Conservation (phyloP, 2,329 filamentous ascomycete genomes). For the Botryosphaeria agaves region DNA sequence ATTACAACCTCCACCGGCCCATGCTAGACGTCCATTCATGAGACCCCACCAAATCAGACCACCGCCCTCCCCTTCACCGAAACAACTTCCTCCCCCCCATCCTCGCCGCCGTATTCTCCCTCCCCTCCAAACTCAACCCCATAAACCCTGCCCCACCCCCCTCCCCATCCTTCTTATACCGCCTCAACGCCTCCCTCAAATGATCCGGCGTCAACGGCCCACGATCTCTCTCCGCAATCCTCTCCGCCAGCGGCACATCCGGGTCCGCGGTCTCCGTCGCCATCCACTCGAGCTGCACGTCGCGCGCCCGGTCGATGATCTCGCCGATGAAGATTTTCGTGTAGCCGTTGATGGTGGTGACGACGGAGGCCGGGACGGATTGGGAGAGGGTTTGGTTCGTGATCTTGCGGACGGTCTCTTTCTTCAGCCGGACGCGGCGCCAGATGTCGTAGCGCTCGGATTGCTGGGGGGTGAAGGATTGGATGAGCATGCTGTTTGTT, state of each 20-base stretch:
- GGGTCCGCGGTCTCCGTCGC: background rate
- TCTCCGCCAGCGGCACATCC: conserved; percentile 6
- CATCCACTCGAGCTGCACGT: conserved; percentile 52
- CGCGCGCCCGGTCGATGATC: conserved; percentile 53
- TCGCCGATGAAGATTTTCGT: conserved; percentile 65
- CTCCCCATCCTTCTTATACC: conserved; percentile 46
- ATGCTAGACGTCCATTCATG: no score
- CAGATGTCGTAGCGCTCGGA: conserved; percentile 54
- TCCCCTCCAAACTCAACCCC: conserved; percentile 30
- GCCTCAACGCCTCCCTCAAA: conserved; percentile 52
- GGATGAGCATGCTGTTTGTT: conserved; percentile 35
- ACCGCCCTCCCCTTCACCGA: conserved; percentile 15
- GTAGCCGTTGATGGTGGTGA: conserved; percentile 58
- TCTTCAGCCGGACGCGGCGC: conserved; percentile 50
- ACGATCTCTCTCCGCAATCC: conserved; percentile 20
- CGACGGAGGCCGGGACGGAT: conserved; percentile 55
- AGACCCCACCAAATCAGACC: no score
- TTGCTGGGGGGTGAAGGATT: conserved; percentile 48
- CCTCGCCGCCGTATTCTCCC: conserved; percentile 24
- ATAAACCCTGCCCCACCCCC: conserved; percentile 39
- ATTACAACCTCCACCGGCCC: no score
- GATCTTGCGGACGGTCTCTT: conserved; percentile 53
- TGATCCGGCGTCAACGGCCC: conserved; percentile 56
- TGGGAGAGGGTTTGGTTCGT: conserved; percentile 70
- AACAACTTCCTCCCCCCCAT: conserved; percentile 29